Conservation (phyloP, 1,139 yeast genomes). For the Protomyces gravidus region DNA sequence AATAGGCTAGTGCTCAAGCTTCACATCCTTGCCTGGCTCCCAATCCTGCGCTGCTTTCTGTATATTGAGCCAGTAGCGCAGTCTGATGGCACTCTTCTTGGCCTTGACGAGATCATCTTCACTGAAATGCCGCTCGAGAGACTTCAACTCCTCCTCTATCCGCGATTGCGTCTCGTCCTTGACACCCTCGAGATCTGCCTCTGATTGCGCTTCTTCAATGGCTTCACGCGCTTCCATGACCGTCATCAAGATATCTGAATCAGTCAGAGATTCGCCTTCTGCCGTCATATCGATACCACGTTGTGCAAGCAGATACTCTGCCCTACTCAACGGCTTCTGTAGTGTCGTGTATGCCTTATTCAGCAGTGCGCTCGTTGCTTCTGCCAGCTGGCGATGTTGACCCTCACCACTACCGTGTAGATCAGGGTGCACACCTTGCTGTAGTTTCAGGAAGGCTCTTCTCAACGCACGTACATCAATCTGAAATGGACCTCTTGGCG, state of each 20-base stretch:
- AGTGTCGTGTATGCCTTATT: constrained; percentile 74
- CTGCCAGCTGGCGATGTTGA: constrained; percentile 35
- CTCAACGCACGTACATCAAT: constrained; percentile 56
- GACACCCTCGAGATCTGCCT: constrained; percentile 54
- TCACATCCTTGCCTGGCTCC: constrained; percentile 36
- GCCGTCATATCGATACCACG: constrained; percentile 46
- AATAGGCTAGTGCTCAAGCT: constrained; percentile 32
- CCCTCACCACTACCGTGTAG: constrained; percentile 42
- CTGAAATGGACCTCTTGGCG: constrained; percentile 59
- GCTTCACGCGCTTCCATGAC: constrained; percentile 79
- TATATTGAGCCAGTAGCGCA: constrained; percentile 83
- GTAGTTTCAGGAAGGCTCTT: constrained; percentile 68
- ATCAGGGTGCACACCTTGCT: constrained; percentile 80
- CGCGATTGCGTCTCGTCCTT: constrained; percentile 54
- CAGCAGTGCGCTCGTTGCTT: constrained; percentile 49
- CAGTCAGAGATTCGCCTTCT: constrained; percentile 21
- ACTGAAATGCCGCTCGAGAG: constrained; percentile 44
- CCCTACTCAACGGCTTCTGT: constrained; percentile 63
- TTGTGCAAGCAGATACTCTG: constrained; percentile 52
- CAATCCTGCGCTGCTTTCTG: constrained; percentile 62
- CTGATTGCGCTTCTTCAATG: constrained; percentile 58
- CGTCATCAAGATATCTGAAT: constrained; percentile 51
- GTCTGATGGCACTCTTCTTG: constrained; percentile 60
- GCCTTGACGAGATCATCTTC: constrained; percentile 52
- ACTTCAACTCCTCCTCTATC: constrained; percentile 46